Conservation (phyloP, 1,139 yeast species). For the Lodderomyces margitis region DNA sequence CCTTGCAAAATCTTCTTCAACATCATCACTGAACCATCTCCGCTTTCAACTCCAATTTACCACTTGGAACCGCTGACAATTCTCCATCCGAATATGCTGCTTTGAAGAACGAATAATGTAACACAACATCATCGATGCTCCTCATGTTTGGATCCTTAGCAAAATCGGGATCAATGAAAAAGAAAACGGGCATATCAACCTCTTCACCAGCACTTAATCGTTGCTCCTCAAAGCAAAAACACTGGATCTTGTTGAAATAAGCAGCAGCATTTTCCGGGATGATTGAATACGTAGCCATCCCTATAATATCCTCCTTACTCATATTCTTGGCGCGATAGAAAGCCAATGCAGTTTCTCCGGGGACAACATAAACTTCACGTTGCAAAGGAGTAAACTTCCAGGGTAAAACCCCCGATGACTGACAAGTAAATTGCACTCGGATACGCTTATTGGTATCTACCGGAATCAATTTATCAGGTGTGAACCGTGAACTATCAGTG, state of each 20-base stretch:
- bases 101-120: constrained; percentile 90
- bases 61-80: constrained; percentile 42
- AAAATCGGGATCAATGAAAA: constrained; percentile 97
- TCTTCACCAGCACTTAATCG: constrained; percentile 93
- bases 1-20: not conserved
- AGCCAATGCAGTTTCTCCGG: constrained; percentile 97
- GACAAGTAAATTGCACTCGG: constrained; percentile 83
- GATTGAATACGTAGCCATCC: constrained; percentile 97
- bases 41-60: constrained; percentile 23
- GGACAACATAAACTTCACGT: constrained; percentile 86
- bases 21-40: not conserved
- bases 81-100: constrained; percentile 52
- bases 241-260: constrained; percentile 93
- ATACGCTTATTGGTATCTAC: constrained; percentile 84
- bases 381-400: constrained; percentile 97
- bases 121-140: constrained; percentile 82
- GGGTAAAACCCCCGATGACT: constrained; percentile 86
- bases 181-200: constrained; percentile 98
- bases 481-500: constrained; percentile 75
- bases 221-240: constrained; percentile 98
- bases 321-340: constrained; percentile 89
- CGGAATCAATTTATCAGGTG: constrained; percentile 85
- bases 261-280: constrained; percentile 97
- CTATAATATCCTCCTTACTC: constrained; percentile 86
- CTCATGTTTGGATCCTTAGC: constrained; percentile 94